A percentile compares a stretch with the other conserved stretches of the same genome.
These are phyloP conservation scores for Claviceps sp. DNA, from an alignment of 2,329 filamentous ascomycete species.

Conservation along the genomic window DNA sequence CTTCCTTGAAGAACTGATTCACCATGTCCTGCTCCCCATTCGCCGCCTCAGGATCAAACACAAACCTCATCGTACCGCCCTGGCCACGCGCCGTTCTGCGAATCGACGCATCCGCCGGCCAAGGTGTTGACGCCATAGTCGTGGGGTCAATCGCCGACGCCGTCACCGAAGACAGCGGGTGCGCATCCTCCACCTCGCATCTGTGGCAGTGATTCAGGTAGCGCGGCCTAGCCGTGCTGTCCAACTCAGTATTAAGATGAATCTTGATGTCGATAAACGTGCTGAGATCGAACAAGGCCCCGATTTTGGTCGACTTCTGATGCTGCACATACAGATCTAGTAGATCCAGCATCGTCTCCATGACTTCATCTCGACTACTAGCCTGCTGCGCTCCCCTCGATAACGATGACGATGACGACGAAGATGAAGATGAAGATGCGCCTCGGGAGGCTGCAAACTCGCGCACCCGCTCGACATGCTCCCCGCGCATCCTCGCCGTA, in stretches of 20 bases:
- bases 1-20: slow-evolving; percentile 54
- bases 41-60: slow-evolving; percentile 69
- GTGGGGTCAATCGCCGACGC: slow-evolving; percentile 4
- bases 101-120: slow-evolving; percentile 21
- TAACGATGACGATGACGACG: neutral
- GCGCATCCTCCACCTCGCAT: slow-evolving; percentile 29
- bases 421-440: neutral
- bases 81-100: slow-evolving; percentile 26
- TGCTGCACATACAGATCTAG: slow-evolving; percentile 88
- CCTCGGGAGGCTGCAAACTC: slow-evolving; percentile 33
- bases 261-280: slow-evolving; percentile 81
- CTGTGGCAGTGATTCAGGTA: slow-evolving; percentile 47
- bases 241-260: slow-evolving; percentile 68
- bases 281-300: slow-evolving; percentile 57
- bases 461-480: slow-evolving; percentile 36
- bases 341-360: slow-evolving; percentile 79
- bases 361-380: slow-evolving; percentile 32
- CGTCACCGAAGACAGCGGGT: slow-evolving; percentile 19
- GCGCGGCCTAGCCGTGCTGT: slow-evolving; percentile 46
- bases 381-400: slow-evolving; percentile 16
- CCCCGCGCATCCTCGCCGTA: slow-evolving; percentile 52
- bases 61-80: slow-evolving; percentile 76
- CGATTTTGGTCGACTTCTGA: slow-evolving; percentile 59
- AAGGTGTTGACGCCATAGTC: slow-evolving; percentile 22
- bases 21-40: slow-evolving; percentile 56